Base-by-base conservation (phyloP, 2,329 filamentous ascomycete genomes). In the Paracorniculantispora psalliotae region DNA sequence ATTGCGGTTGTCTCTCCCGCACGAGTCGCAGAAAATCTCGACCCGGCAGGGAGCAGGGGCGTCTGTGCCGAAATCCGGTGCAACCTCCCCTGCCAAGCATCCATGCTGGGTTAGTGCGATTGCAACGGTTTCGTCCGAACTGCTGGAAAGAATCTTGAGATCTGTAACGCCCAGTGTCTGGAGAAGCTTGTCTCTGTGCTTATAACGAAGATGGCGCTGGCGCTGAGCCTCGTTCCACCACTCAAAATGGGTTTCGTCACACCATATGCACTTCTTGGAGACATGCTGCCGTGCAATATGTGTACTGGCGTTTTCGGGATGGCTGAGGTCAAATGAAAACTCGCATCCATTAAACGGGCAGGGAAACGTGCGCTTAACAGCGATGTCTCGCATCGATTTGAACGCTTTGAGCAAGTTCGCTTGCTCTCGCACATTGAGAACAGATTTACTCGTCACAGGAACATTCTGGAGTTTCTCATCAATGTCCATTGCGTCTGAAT, bases 341-440 rank as follows among this genome's bases (percentile, higher is more conserved):
- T 65, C 49, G 57, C 78, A 81, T 26, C 65, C 67, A 3, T 63
- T 37, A 46, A 73, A 77, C 0, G 73, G 74, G 46, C 77, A 81
- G n/a, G 64, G 65, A 23, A 66, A 61, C 1, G 63, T 66, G 10
- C 77, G 71, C 0, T 64, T 64, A n/a, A 37, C 17, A 9, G 53
- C 53, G 28, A 48, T 56, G 28, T 47, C 50, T 7, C 57, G 49
- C 49, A 59, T 33, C 1, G n/a, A 25, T 28, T 35, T 49, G 33
- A 59, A 33, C 9, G 50, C 30, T 17, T 41, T 30, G 52, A 78
- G 73, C 1, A 79, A 66, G 4, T 67, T 63, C 2, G 66, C 69
- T 52, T 75, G 68, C 61, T 80, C 77, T 0, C 69, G 73, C 0
- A 72, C 71, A 0, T 77, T 80, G 57, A 78, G 64, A 17, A 78